Evolutionary conservation across 2,329 filamentous ascomycete species (phyloP).

Genomic region (Zarea fungicola): DNA sequence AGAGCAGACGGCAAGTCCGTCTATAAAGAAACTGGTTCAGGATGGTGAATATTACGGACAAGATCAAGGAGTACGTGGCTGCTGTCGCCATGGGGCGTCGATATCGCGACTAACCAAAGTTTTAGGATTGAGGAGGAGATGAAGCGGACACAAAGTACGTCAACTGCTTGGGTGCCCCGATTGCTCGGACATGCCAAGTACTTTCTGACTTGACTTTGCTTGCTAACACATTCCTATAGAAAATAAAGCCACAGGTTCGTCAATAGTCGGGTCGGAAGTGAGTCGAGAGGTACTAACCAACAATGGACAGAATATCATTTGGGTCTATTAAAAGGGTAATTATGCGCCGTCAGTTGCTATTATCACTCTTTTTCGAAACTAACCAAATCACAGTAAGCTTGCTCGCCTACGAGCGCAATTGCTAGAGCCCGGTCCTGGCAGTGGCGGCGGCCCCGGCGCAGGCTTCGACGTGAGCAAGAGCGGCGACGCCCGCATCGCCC

Average conservation of each 20-base stretch:
- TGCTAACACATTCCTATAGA: slow-evolving; percentile 48
- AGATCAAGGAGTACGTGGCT: slow-evolving; percentile 88
- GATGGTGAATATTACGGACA: slow-evolving; percentile 99
- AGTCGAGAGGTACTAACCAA: slow-evolving; percentile 13
- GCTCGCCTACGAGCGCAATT: slow-evolving; percentile 91
- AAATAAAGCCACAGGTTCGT: slow-evolving; percentile 96
- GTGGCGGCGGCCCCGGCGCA: slow-evolving; percentile 69
- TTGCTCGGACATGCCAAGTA: neutral
- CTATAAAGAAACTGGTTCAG: slow-evolving; percentile 33
- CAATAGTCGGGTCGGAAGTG: neutral
- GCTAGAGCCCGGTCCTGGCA: slow-evolving; percentile 78
- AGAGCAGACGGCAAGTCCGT: slow-evolving; percentile 25
- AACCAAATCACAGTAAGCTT: slow-evolving; percentile 65
- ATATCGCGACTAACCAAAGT: slow-evolving; percentile 18
- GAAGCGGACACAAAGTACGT: slow-evolving; percentile 90
- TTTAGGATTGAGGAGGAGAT: slow-evolving; percentile 99
- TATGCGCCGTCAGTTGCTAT: slow-evolving; percentile 4
- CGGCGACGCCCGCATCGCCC: slow-evolving; percentile 90
- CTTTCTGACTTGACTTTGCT: slow-evolving; percentile 17
- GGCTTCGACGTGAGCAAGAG: slow-evolving; percentile 96
- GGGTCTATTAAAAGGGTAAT: slow-evolving; percentile 91
- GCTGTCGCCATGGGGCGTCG: slow-evolving; percentile 7
- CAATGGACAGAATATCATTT: slow-evolving; percentile 85
- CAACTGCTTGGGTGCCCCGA: neutral
- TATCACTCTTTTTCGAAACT: neutral